Percentiles rank a stretch among this genome's conserved stretches.
Evolutionary conservation across 176 grass and related monocot genomes (phyloP).

Genomic region (Ensete glaucum): DNA sequence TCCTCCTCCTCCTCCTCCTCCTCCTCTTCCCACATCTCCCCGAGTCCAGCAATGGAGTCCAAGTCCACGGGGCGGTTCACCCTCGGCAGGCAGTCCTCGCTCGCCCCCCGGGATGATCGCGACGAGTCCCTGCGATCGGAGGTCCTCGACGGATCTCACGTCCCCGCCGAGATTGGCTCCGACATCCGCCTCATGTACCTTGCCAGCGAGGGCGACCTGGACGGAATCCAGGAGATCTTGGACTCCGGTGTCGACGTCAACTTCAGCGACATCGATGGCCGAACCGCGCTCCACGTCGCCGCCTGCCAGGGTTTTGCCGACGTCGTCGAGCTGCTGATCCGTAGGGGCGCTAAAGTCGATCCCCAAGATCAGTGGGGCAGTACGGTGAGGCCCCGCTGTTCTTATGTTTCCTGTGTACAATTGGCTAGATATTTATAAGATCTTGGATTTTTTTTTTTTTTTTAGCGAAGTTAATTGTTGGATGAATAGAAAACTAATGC

Average conservation of each 20-base stretch:
- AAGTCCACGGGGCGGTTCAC: conserved; percentile 6
- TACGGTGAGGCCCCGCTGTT: conserved; percentile 39
- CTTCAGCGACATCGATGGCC: conserved; percentile 75
- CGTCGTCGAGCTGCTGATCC: conserved; percentile 51
- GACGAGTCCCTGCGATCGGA: background rate
- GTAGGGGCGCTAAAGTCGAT: conserved; percentile 45
- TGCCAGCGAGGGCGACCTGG: conserved; percentile 52
- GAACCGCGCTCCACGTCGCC: conserved; percentile 85
- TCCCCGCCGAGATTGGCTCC: conserved; percentile 24
- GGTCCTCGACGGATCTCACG: background rate
- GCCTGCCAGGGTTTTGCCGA: conserved; percentile 66
- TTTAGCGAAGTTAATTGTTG: no score
- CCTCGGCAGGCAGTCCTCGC: conserved; percentile 13
- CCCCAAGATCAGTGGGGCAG: conserved; percentile 78
- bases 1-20: no score
- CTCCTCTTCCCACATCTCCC: no score
- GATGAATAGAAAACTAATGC: no score
- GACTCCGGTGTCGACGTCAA: conserved; percentile 58
- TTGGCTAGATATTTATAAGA: no score
- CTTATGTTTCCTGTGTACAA: background rate
- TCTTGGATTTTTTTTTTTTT: no score
- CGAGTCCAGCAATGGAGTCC: background rate
- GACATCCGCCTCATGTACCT: conserved; percentile 83
- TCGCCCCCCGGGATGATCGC: conserved; percentile 6
- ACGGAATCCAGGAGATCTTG: conserved; percentile 63